Evolutionary conservation across 306 rosid species (phyloP), one percentile per base, ranked within the genome.

Genomic region (Prunus mira): DNA sequence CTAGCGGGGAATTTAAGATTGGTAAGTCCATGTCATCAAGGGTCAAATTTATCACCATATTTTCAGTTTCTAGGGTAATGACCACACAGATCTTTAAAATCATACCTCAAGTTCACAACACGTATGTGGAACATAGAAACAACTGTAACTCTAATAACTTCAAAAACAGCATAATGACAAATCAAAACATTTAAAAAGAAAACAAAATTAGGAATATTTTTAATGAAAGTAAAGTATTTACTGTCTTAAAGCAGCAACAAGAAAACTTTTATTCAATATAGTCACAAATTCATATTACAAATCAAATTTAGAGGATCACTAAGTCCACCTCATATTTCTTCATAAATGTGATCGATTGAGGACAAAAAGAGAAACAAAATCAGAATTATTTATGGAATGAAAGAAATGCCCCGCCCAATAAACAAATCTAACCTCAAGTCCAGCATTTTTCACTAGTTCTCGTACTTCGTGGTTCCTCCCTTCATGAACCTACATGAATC

Each of bases 391-490:
- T 54, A 22, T 57, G 12, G 64, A 67, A 51, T 18, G 32, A 65
- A 25, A 27, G 76, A 71, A 38, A 38, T 38, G 9, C 43, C 7
- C 43, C 2, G 43, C 43, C 9, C 43, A 38, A 38, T 38, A 38
- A 38, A 38, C 9, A 38, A 38, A 79, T 76, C 83, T 79, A 77
- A 94, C 98, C 97, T 90, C 95, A 73, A 92, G 96, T 69, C 97
- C 95, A 71, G 97, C 97, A 62, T 65, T 82, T 88, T 91, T 94
- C 66, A 94, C 96, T 30, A 94, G 96, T 73, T 90, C 98, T 71
- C 97, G 92, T 70, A 92, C 98, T 84, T 94, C 98, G 27, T 90
- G 98, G 85, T 94, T 92, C 90, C 98, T 92, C 82, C 98, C 98
- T 43, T 94, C 98, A 84, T 94, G 97, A 74, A 94, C 98, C 98